phyloP scores from a whole-genome alignment of 2,329 filamentous ascomycete species.

The Trematosphaeria pertusa region DNA sequence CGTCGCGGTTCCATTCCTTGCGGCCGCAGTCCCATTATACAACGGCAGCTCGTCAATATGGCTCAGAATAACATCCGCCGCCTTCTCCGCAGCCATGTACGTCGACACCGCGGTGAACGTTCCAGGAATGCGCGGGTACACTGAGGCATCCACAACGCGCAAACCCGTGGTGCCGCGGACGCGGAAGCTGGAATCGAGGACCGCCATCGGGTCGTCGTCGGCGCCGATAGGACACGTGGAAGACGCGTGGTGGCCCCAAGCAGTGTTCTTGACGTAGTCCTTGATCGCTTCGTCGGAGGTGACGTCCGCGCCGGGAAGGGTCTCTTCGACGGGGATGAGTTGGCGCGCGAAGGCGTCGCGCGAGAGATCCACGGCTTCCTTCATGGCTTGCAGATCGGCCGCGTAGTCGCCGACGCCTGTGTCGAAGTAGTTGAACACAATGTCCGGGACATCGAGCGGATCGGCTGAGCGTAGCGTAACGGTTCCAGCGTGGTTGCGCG shows the following conservation, averaged over 20 bases:
- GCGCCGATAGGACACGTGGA: constrained; percentile 66
- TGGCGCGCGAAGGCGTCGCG: constrained; percentile 50
- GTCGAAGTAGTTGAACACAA: constrained; percentile 54
- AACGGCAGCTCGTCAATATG: constrained; percentile 11
- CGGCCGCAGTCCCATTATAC: too few relatives aligned
- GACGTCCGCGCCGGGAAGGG: constrained; percentile 58
- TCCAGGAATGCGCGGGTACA: constrained; percentile 53
- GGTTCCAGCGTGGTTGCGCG: constrained; percentile 66
- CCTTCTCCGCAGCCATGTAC: constrained; percentile 68
- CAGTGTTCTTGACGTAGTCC: constrained; percentile 38
- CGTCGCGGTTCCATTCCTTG: too few relatives aligned
- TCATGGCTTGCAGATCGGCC: constrained; percentile 62
- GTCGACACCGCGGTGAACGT: constrained; percentile 61
- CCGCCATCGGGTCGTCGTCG: constrained; percentile 57
- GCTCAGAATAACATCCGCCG: constrained; percentile 63
- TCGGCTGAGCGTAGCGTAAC: constrained; percentile 68
- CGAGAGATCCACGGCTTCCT: constrained; percentile 61
- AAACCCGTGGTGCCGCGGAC: constrained; percentile 61
- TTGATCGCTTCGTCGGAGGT: constrained; percentile 39
- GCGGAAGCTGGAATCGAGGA: constrained; percentile 60
- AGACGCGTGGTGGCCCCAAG: constrained; percentile 61
- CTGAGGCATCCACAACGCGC: constrained; percentile 53
- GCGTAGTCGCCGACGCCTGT: constrained; percentile 65
- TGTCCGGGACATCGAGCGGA: constrained; percentile 68
- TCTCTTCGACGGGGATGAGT: constrained; percentile 49